These are phyloP conservation scores for Citrullus colocynthis DNA, from an alignment of 306 rosid species.

Conservation along the genomic window DNA sequence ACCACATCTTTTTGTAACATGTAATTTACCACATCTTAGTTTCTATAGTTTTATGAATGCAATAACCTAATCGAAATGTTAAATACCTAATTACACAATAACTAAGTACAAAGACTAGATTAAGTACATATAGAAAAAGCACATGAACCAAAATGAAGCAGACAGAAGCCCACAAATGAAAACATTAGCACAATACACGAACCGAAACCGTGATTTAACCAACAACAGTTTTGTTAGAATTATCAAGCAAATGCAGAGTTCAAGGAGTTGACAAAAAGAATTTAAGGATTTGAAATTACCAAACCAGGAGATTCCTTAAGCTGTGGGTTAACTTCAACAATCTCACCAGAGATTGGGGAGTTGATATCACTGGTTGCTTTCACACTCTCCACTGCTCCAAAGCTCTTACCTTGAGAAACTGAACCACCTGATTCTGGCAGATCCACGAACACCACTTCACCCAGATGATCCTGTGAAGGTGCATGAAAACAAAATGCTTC, in stretches of 20 bases:
- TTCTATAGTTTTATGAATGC: background rate
- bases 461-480: conserved; percentile 66
- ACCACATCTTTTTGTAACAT: background rate
- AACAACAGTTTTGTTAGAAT: background rate
- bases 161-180: background rate
- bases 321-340: conserved; percentile 64
- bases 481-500: background rate
- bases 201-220: background rate
- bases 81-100: background rate
- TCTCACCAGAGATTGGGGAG: conserved; percentile 90
- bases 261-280: background rate
- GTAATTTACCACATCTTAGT: background rate
- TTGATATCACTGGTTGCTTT: conserved; percentile 91
- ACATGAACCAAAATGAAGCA: background rate
- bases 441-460: conserved; percentile 91
- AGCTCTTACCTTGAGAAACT: conserved; percentile 39
- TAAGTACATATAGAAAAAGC: background rate
- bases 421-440: conserved; percentile 59
- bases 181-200: background rate
- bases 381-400: conserved; percentile 96
- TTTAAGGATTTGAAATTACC: conserved; percentile 28
- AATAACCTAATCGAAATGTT: background rate
- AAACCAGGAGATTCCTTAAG: conserved; percentile 60
- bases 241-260: background rate
- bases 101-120: background rate